phyloP scores from a whole-genome alignment of 305 asterid species.

The Ilex paraguariensis region DNA sequence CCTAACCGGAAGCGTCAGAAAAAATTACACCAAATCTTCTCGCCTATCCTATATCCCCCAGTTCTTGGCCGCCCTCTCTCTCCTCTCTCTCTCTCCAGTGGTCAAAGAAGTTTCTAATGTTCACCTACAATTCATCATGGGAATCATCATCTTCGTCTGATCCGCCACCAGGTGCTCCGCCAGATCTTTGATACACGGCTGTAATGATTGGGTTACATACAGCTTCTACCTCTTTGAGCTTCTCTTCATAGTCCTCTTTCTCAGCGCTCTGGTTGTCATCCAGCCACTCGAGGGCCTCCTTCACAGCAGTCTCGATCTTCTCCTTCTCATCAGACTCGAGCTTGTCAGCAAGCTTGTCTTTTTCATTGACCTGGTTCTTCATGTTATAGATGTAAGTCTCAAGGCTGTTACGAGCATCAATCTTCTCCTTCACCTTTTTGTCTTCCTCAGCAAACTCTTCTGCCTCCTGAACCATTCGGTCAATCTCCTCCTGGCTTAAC shows the following conservation, averaged over 20 bases:
- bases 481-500: conserved; percentile 49
- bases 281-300: conserved; percentile 53
- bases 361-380: conserved; percentile 45
- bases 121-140: conserved; percentile 40
- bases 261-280: conserved; percentile 48
- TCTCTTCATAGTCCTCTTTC: conserved; percentile 48
- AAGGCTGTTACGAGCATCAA: conserved; percentile 37
- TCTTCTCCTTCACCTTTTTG: conserved; percentile 39
- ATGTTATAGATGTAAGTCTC: conserved; percentile 47
- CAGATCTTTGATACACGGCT: conserved; percentile 53
- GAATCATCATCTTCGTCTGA: conserved; percentile 33
- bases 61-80: background rate
- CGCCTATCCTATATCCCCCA: conserved; percentile 19
- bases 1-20: too few species aligned
- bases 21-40: background rate
- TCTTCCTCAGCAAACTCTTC: conserved; percentile 57
- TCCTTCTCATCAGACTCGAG: conserved; percentile 50
- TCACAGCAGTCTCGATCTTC: conserved; percentile 44
- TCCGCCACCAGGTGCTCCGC: conserved; percentile 40
- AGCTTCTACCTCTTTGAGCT: conserved; percentile 46
- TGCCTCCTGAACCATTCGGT: conserved; percentile 50
- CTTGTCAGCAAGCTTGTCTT: conserved; percentile 47
- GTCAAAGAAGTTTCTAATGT: background rate
- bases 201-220: conserved; percentile 51
- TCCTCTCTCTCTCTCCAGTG: conserved; percentile 1